Conservation (phyloP, 768 basidiomycete species). For the Pleurotus cornucopiae region DNA sequence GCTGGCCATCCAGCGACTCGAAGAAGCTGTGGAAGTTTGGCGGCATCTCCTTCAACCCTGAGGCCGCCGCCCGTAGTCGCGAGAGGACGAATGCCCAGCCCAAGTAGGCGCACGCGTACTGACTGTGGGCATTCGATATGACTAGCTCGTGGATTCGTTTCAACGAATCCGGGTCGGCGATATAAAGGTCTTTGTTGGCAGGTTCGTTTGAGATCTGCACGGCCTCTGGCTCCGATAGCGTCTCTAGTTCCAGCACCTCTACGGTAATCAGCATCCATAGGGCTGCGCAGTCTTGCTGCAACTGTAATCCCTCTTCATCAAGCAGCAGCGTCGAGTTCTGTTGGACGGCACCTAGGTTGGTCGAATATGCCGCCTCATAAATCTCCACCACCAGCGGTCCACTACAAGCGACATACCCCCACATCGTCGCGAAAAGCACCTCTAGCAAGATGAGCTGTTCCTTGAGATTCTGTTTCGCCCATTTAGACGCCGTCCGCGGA, state of each 20-base stretch:
- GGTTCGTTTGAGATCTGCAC: slow-evolving; percentile 53
- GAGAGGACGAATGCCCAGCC: slow-evolving; percentile 85
- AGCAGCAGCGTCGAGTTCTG: slow-evolving; percentile 59
- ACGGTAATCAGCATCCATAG: slow-evolving; percentile 78
- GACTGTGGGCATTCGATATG: slow-evolving; percentile 51
- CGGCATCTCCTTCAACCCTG: slow-evolving; percentile 48
- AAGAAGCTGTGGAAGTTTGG: slow-evolving; percentile 53
- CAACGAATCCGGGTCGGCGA: slow-evolving; percentile 58
- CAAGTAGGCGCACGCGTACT: slow-evolving; percentile 68
- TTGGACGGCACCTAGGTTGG: slow-evolving; percentile 63
- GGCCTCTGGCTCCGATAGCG: slow-evolving; percentile 45
- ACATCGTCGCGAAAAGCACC: slow-evolving; percentile 87
- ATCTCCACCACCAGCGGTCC: slow-evolving; percentile 61
- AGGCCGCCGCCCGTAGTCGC: slow-evolving; percentile 44
- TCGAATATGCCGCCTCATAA: slow-evolving; percentile 59
- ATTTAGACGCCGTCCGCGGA: slow-evolving; percentile 55
- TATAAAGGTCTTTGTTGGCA: slow-evolving; percentile 46
- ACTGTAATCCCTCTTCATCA: slow-evolving; percentile 67
- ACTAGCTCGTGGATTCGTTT: slow-evolving; percentile 67
- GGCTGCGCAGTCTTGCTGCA: slow-evolving; percentile 64
- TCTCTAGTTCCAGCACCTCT: slow-evolving; percentile 79
- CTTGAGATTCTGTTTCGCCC: slow-evolving; percentile 70
- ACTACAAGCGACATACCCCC: slow-evolving; percentile 64
- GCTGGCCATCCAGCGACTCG: slow-evolving; percentile 36
- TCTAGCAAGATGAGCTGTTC: slow-evolving; percentile 83